Base-by-base conservation (phyloP, 179 eudicot species). In the Spergularia azorica region DNA sequence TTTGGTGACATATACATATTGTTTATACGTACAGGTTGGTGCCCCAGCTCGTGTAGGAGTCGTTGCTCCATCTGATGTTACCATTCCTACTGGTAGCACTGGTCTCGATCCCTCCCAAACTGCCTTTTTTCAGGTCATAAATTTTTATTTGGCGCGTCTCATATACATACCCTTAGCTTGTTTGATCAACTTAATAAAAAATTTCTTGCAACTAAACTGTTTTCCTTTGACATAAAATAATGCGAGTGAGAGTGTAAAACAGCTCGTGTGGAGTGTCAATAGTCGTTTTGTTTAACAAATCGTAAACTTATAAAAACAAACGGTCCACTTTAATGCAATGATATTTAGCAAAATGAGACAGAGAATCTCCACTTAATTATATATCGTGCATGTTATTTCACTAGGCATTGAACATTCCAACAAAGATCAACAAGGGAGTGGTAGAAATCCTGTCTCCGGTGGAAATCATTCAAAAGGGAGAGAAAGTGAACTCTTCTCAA, bases 1-100 rank as follows among this genome's bases (percentile, higher is more conserved):
- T 3, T 66, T 36, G 39, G 8, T 3, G 17, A 55, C 12, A 3
- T 67, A 8, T 21, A 21, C 21, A 21, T 6, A 3, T 75, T 16
- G 17, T 1, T 6, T 52, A 36, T 36, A 36, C 39, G 13, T 13
- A 67, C 72, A 93, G 97, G 98, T 93, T 69, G 98, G 97, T 77
- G 98, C 98, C 48, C 98, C 98, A 73, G 97, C 98, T 67, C 95
- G 95, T 86, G 98, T 93, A 73, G 98, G 98, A 76, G 79, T 93
- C 77, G 86, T 93, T 18, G 98, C 98, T 50, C 98, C 97, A 4
- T 82, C 87, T 72, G 96, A 93, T 86, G 97, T 93, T 0, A 90
- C 90, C 48, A 96, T 93, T 80, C 97, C 96, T 9, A 96, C 97
- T n/a, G 97, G 97, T 69, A 93, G 90, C 89, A 93, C 96, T 79